A percentile compares a stretch with the other conserved stretches of the same genome.
Conservation (phyloP, 768 basidiomycete genomes). For the Calocera viscosa region DNA sequence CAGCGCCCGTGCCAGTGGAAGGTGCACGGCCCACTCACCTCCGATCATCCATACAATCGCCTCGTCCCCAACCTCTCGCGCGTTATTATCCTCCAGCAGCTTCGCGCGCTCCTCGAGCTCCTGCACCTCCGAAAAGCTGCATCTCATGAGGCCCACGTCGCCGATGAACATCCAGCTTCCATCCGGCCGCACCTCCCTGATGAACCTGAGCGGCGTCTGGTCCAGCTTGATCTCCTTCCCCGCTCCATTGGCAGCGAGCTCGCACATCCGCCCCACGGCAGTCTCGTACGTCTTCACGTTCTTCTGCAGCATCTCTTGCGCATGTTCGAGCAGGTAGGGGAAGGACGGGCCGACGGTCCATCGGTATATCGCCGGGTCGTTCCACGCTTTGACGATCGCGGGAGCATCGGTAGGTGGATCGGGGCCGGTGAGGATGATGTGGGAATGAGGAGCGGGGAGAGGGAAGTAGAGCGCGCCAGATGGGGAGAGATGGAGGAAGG, state of each 20-base stretch:
- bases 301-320: slow-evolving; percentile 12
- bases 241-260: background rate
- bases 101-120: background rate
- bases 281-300: background rate
- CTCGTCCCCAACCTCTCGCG: slow-evolving; percentile 37
- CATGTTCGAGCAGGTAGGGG: slow-evolving; percentile 40
- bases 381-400: slow-evolving; percentile 31
- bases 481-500: background rate
- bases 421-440: slow-evolving; percentile 50
- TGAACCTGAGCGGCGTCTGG: background rate
- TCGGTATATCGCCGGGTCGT: slow-evolving; percentile 37
- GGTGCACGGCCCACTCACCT: slow-evolving; percentile 34
- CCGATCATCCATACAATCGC: slow-evolving; percentile 50
- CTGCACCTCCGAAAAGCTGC: background rate
- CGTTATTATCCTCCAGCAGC: slow-evolving; percentile 32
- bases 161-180: background rate
- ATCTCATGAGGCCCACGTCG: background rate
- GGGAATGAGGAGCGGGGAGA: slow-evolving; percentile 38
- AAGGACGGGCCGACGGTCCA: slow-evolving; percentile 40
- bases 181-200: background rate
- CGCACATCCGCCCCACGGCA: background rate
- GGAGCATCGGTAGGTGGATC: slow-evolving; percentile 28
- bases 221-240: background rate
- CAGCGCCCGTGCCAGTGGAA: no score
- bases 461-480: slow-evolving; percentile 41